Conservation (phyloP, 176 grass and related monocot genomes). For the Oryza officinalis region DNA sequence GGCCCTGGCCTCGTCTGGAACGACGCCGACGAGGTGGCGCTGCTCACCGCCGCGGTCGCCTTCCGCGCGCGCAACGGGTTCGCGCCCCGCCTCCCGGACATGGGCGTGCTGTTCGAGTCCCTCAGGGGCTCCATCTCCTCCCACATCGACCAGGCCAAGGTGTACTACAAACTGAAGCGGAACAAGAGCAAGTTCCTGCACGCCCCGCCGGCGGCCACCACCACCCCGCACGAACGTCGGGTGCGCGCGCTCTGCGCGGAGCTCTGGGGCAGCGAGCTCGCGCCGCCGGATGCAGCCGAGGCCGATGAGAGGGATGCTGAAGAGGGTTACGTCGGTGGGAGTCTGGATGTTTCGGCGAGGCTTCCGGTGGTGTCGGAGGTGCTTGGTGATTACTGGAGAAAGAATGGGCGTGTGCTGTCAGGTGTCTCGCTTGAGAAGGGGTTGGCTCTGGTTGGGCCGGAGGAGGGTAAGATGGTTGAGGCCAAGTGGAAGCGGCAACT, state of each 20-base stretch:
- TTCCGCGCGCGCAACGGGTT: conserved; percentile 50
- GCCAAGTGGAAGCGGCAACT: conserved; percentile 66
- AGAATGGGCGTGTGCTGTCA: conserved; percentile 45
- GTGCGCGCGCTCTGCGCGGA: conserved; percentile 56
- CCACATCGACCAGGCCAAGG: conserved; percentile 59
- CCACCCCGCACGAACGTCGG: conserved; percentile 50
- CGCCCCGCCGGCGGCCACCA: neutral
- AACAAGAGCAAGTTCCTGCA: conserved; percentile 83
- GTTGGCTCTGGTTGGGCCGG: conserved; percentile 22
- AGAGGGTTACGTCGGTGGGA: neutral
- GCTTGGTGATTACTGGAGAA: conserved; percentile 67
- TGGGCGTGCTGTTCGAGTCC: conserved; percentile 49
- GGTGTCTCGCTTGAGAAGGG: conserved; percentile 63
- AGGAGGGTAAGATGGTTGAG: conserved; percentile 41
- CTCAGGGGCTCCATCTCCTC: conserved; percentile 43
- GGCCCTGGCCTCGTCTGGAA: conserved; percentile 45
- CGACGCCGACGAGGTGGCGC: conserved; percentile 57
- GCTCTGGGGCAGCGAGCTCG: conserved; percentile 54
- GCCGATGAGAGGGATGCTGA: conserved; percentile 13
- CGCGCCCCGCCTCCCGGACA: conserved; percentile 50
- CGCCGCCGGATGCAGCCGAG: conserved; percentile 18
- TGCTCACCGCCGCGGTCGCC: conserved; percentile 56
- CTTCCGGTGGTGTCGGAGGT: conserved; percentile 54
- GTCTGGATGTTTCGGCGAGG: neutral
- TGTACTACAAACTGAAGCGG: conserved; percentile 89